Base-by-base conservation (phyloP, 2,329 filamentous ascomycete genomes). In the Epichloe uncinata region DNA sequence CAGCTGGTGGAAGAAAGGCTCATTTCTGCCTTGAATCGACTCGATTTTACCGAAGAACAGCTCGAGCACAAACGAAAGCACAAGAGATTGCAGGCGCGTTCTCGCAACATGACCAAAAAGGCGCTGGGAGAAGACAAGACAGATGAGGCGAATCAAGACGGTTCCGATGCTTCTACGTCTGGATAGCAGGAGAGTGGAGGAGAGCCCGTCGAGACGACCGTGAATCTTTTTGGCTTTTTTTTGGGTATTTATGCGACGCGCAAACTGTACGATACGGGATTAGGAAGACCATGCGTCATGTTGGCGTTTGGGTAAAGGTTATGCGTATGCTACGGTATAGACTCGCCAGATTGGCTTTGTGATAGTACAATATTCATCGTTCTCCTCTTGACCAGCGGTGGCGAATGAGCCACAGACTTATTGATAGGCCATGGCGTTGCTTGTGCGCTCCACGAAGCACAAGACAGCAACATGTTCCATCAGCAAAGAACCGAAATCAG, bases 1-100 rank as follows among this genome's bases (percentile, higher is more conserved):
- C 66, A 69, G 6, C 63, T 94, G 46, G 82, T 90, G 2, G 90
- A 96, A 67, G 73, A 80, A 47, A 81, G 78, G 62, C 90, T 97
- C 60, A 65, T 69, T 33, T 50, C 64, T 8, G 59, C 63, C 3
- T 60, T 71, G 26, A 64, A 68, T 33, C 70, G 77, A 30, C 75
- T 88, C 55, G 78, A 66, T 48, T 71, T 70, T 53, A 66, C 67
- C 5, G 62, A 69, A 2, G 58, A 65, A n/a, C 55, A 61, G 34
- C 62, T 67, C 15, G 53, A 63, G 41, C 51, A 8, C 5, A 54
- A 55, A 48, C 60, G 66, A 20, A 50, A 52, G 41, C 53, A 8
- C 9, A 53, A 54, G 52, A 57, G 66, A 41, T 8, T 30, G 2
- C 47, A 55, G 36, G 63, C 60, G 1, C 44, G 50, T n/a, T 50